Conservation (phyloP, 768 basidiomycete species). For the Suillus paluster region DNA sequence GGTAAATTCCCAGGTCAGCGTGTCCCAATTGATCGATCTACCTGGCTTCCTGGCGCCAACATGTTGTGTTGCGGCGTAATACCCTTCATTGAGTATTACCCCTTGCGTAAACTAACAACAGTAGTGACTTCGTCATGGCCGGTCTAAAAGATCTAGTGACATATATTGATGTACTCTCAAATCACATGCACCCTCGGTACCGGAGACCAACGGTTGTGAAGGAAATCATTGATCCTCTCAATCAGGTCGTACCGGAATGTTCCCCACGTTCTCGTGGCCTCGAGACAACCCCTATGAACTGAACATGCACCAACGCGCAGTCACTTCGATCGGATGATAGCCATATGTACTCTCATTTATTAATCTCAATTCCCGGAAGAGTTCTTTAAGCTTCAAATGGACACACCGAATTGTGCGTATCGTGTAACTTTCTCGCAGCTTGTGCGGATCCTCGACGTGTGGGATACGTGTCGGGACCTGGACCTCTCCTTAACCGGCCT, state of each 20-base stretch:
- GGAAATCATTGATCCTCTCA: not conserved
- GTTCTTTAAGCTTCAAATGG: not conserved
- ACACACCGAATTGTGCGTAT: not conserved
- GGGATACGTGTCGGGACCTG: constrained; percentile 1
- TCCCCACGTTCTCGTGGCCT: not conserved
- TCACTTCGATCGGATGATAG: not conserved
- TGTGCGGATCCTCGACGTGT: constrained; percentile 4
- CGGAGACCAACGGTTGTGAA: not conserved
- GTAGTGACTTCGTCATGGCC: not conserved
- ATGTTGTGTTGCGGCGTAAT: not conserved
- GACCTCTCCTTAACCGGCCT: not conserved
- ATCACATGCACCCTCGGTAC: not conserved
- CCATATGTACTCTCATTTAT: not conserved
- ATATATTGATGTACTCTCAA: not conserved
- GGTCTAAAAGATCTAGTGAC: not conserved
- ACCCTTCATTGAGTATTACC: not conserved
- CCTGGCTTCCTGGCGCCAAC: not conserved
- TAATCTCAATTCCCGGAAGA: not conserved
- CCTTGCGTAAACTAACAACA: not conserved
- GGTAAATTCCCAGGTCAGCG: constrained; percentile 4
- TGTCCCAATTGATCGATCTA: constrained; percentile 6
- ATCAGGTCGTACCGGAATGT: not conserved
- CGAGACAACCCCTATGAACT: not conserved
- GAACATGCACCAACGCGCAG: not conserved
- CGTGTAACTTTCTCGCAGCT: not conserved